A percentile compares a stretch with the other conserved stretches of the same genome.
Evolutionary conservation across 2,329 filamentous ascomycete genomes (phyloP).

Genomic region (Colletotrichum tropicicola): DNA sequence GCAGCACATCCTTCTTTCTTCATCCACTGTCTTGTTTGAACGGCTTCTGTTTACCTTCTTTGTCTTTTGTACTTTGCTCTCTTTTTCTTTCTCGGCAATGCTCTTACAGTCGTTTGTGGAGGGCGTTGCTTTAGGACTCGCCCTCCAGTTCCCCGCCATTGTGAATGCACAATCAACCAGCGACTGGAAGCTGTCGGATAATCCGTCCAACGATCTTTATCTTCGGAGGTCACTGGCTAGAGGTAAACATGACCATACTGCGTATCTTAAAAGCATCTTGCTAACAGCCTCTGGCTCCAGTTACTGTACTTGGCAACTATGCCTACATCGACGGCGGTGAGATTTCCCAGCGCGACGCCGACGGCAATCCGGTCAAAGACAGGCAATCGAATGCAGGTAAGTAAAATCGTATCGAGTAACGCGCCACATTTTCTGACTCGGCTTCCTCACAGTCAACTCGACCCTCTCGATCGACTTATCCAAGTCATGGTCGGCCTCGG

Average conservation of each 20-base stretch:
- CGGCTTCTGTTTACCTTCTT: not conserved
- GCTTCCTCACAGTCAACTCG: slow-evolving; percentile 15
- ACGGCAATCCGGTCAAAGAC: not conserved
- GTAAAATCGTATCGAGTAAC: not conserved
- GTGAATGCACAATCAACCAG: not conserved
- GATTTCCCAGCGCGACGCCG: slow-evolving; percentile 33
- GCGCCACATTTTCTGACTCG: not conserved
- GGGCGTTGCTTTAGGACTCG: not conserved
- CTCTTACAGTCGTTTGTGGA: not conserved
- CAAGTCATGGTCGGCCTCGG: slow-evolving; percentile 14
- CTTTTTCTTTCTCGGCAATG: not conserved
- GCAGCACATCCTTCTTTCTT: not conserved
- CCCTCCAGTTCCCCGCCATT: not conserved
- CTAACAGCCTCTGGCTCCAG: not conserved
- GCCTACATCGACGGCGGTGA: slow-evolving; percentile 50
- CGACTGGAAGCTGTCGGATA: not conserved
- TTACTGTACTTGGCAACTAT: slow-evolving; percentile 42
- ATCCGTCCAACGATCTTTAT: not conserved
- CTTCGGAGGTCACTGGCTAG: not conserved
- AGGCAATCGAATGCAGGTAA: slow-evolving; percentile 13
- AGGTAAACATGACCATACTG: not conserved
- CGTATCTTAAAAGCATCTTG: too few species aligned
- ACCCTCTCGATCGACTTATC: slow-evolving; percentile 28
- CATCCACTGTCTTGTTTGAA: not conserved
- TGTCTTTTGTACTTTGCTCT: not conserved